These are phyloP conservation scores for Daldinia childiae DNA, from an alignment of 495 filamentous ascomycete species.

Conservation along the genomic window DNA sequence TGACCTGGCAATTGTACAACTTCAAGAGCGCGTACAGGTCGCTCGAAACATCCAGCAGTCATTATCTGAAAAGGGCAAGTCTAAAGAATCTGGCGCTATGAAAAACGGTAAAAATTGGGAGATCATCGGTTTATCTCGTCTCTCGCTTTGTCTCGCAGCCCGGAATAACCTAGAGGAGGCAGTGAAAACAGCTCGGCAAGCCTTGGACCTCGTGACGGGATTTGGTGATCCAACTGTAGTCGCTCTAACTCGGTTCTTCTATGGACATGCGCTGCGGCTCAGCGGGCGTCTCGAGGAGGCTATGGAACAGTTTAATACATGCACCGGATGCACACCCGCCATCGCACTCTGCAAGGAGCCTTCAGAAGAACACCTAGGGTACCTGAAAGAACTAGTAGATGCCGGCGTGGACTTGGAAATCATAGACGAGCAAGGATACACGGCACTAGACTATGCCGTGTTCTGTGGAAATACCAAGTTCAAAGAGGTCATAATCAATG, in stretches of 20 bases:
- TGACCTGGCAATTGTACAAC: slow-evolving; percentile 13
- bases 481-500: slow-evolving; percentile 35
- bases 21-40: slow-evolving; percentile 20
- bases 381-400: slow-evolving; percentile 40
- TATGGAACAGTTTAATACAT: slow-evolving; percentile 30
- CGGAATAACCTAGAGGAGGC: slow-evolving; percentile 6
- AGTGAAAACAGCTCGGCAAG: neutral
- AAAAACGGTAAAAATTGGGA: slow-evolving; percentile 17
- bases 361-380: slow-evolving; percentile 42
- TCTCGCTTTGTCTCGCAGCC: slow-evolving; percentile 33
- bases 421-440: slow-evolving; percentile 46
- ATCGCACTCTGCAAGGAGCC: slow-evolving; percentile 50
- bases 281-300: slow-evolving; percentile 22
- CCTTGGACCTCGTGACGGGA: neutral
- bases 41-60: slow-evolving; percentile 6
- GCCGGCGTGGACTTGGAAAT: slow-evolving; percentile 43
- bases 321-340: slow-evolving; percentile 40
- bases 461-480: slow-evolving; percentile 34
- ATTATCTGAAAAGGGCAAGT: neutral
- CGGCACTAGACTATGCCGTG: slow-evolving; percentile 46
- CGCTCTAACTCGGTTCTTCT: slow-evolving; percentile 12
- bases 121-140: slow-evolving; percentile 30
- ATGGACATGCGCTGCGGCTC: slow-evolving; percentile 8
- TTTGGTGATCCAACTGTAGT: slow-evolving; percentile 3
- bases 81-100: neutral